Conservation (phyloP, 2,329 filamentous ascomycete genomes). For the Colletotrichum limetticola region DNA sequence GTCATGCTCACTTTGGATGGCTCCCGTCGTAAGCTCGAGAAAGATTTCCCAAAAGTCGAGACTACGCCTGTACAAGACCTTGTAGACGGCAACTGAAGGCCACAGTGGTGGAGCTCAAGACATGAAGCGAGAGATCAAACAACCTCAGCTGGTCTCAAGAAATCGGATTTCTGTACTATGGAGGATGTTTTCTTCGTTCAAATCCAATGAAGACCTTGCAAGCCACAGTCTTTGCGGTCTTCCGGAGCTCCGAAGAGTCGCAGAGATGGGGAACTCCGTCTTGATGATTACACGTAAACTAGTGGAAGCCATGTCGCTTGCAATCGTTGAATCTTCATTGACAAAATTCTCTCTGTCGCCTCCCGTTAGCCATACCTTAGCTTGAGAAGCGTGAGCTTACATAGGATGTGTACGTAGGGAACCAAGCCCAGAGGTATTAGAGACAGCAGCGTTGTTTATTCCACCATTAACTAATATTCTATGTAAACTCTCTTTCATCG, state of each 20-base stretch:
- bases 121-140: not conserved
- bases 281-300: not conserved
- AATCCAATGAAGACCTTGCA: too few relatives aligned
- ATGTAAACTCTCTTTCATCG: not conserved
- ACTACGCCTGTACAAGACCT: not conserved
- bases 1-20: too few relatives aligned
- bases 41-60: not conserved
- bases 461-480: not conserved
- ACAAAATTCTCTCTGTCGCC: too few relatives aligned
- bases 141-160: too few relatives aligned
- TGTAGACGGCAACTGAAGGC: not conserved
- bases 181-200: too few relatives aligned
- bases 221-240: not conserved
- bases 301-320: too few relatives aligned
- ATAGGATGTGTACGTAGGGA: too few relatives aligned
- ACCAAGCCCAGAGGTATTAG: not conserved
- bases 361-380: too few relatives aligned
- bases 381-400: too few relatives aligned
- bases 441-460: not conserved
- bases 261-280: not conserved
- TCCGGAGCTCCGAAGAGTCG: not conserved
- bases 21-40: not conserved
- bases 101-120: not conserved
- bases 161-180: too few relatives aligned
- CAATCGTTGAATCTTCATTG: not conserved